Percentiles rank a stretch among this genome's conserved stretches.
phyloP scores from a whole-genome alignment of 352 stramenopile species.

The Pelagophyceae sp. region DNA sequence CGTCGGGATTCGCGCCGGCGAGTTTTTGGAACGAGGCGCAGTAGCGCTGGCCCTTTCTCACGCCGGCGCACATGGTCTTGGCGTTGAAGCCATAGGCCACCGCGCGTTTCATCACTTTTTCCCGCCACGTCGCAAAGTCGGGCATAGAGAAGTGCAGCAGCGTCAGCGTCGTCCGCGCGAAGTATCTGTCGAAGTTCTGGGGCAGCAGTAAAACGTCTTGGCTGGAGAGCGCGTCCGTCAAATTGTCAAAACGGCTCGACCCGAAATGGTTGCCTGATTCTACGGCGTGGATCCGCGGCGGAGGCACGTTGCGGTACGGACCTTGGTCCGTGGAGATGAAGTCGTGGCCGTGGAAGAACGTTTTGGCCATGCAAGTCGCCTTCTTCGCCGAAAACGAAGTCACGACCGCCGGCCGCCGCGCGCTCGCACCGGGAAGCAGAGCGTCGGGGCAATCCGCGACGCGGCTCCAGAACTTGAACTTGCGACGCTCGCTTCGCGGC shows the following conservation, averaged over 20 bases:
- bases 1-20: not conserved
- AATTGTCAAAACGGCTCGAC: not conserved
- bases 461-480: constrained; percentile 16
- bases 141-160: constrained; percentile 19
- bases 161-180: constrained; percentile 1
- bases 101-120: not conserved
- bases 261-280: constrained; percentile 19
- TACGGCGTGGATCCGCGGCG: no score
- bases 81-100: not conserved
- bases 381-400: not conserved
- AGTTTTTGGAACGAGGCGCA: constrained; percentile 13
- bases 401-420: constrained; percentile 3
- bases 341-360: not conserved
- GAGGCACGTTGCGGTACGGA: no score
- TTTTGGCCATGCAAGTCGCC: constrained; percentile 14
- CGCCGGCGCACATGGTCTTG: not conserved
- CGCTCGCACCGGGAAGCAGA: no score
- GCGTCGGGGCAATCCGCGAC: constrained; percentile 1
- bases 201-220: not conserved
- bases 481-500: not conserved
- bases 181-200: constrained; percentile 12
- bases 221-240: not conserved
- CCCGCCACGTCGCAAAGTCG: constrained; percentile 12
- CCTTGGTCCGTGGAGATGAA: constrained; percentile 15
- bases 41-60: constrained; percentile 14